Evolutionary conservation across 208 protist genomes (phyloP), one percentile per base, ranked within the genome.

Genomic region (Spongospora subterranea): DNA sequence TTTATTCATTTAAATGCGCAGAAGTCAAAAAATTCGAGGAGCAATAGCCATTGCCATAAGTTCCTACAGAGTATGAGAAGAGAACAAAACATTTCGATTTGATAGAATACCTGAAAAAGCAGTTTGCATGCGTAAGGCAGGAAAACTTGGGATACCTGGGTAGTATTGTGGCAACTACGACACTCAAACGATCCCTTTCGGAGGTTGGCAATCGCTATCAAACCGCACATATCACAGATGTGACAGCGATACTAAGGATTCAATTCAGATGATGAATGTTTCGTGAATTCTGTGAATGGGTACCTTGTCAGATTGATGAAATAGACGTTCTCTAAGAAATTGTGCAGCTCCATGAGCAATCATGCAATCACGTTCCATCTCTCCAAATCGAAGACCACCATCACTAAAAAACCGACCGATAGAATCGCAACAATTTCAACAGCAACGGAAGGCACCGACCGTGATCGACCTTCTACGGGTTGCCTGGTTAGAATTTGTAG

Each of bases 341-440:
- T 95, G 88, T 38, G 97, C 95, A 0, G 96, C 95, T 60, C 98
- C 98, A 92, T 99, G 97, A 40, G 96, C 95, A 89, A 99, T 97
- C 95, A 99, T 97, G 93, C 97, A 98, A 90, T 99, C 97, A 64
- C 97, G 94, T 94, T 99, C 98, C 98, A 99, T 99, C 93, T 99
- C 97, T 88, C 98, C 98, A 90, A 99, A 98, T 32, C 98, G 94
- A 13, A 98, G 95, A 90, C 97, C 98, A 92, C 98, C 98, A 90
- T 98, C 97, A 54, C 97, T 92, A 0, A 29, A 60, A 60, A 6
- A 24, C 6, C 24, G 50, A 29, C 13, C 6, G 50, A 29, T 60
- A 29, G 40, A 6, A 29, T 6, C 50, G 24, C 6, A 60, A 29
- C 6, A 24, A 60, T 24, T 60, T 6, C 71, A 82, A 20, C 35